Conservation (phyloP, 2,329 filamentous ascomycete species). For the Teratosphaeria pseudoeucalypti region DNA sequence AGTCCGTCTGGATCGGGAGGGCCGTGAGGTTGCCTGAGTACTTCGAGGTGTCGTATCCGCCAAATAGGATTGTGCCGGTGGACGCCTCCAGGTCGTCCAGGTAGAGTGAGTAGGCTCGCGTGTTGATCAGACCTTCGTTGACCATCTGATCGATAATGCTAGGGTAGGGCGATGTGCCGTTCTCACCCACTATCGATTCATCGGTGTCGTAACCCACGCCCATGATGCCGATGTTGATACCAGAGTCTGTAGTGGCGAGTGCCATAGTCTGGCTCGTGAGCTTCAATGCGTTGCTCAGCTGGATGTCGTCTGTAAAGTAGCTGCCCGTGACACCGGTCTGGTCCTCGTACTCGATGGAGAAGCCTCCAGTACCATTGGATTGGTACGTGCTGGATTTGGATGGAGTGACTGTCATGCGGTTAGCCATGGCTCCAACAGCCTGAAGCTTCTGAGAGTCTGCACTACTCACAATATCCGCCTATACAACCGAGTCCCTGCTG, state of each 20-base stretch:
- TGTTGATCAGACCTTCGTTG: conserved; percentile 3
- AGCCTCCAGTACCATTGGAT: conserved; percentile 12
- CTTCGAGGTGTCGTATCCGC: conserved; percentile 3
- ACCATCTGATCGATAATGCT: neutral
- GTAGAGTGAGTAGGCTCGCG: conserved; percentile 6
- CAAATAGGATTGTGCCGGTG: conserved; percentile 17
- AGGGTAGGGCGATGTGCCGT: conserved; percentile 47
- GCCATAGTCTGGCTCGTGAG: conserved; percentile 58
- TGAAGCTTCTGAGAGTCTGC: neutral
- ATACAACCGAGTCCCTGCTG: neutral
- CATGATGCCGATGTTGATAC: conserved; percentile 49
- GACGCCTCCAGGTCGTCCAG: conserved; percentile 4
- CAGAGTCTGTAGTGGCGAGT: conserved; percentile 42
- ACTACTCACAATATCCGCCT: neutral
- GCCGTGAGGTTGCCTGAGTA: conserved; percentile 4
- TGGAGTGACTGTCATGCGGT: conserved; percentile 16
- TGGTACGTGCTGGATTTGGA: conserved; percentile 60
- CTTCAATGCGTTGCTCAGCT: conserved; percentile 26
- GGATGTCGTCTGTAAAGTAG: conserved; percentile 60
- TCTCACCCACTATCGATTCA: conserved; percentile 46
- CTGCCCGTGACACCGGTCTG: conserved; percentile 67
- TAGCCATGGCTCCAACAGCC: conserved; percentile 10
- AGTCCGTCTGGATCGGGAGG: neutral
- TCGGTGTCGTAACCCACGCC: conserved; percentile 75
- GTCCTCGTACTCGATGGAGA: conserved; percentile 68